These are phyloP conservation scores for Yarrowia divulgata DNA, from an alignment of 805 yeast genomes.

Conservation along the genomic window DNA sequence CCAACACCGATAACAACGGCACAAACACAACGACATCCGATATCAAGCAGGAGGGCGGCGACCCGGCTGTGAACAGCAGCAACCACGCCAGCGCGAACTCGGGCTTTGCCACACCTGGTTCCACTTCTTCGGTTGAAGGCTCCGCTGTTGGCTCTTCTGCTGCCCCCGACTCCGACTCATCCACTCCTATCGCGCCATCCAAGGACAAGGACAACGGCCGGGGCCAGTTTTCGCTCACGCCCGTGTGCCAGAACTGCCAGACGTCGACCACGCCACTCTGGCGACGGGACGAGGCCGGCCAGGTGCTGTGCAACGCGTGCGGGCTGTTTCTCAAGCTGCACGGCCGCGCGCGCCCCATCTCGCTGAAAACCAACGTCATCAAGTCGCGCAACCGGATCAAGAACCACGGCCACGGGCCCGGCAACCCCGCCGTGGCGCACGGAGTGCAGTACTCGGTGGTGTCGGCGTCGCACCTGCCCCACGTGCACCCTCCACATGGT, in stretches of 20 bases:
- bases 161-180: neutral
- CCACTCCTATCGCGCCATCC: conserved; percentile 5
- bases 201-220: conserved; percentile 29
- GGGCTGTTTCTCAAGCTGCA: conserved; percentile 88
- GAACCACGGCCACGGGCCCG: conserved; percentile 31
- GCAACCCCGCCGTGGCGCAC: conserved; percentile 19
- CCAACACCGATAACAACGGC: neutral
- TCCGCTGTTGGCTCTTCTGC: neutral
- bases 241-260: conserved; percentile 79
- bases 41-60: neutral
- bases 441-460: conserved; percentile 28
- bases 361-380: conserved; percentile 89
- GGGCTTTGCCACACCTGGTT: neutral
- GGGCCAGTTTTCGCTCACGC: conserved; percentile 28
- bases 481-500: conserved; percentile 20
- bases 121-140: neutral
- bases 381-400: conserved; percentile 88
- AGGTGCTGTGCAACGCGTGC: conserved; percentile 93
- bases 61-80: neutral
- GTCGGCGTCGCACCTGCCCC: conserved; percentile 24
- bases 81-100: no score
- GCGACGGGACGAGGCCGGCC: conserved; percentile 93
- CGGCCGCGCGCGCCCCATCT: conserved; percentile 91
- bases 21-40: neutral
- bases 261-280: conserved; percentile 94